phyloP scores from a whole-genome alignment of 805 yeast genomes.

The Blastobotrys robertii region DNA sequence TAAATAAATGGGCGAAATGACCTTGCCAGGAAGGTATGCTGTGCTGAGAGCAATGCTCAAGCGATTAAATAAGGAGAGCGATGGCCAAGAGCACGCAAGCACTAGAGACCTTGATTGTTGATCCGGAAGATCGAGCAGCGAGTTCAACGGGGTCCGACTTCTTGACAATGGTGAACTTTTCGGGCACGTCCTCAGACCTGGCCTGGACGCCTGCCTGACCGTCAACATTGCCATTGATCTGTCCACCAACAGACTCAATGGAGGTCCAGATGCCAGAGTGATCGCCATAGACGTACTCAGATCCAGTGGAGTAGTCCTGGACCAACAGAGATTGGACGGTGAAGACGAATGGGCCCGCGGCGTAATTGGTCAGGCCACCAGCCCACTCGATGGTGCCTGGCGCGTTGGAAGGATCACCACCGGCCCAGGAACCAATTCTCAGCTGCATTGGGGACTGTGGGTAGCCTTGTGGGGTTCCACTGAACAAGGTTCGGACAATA shows the following conservation, averaged over 20 bases:
- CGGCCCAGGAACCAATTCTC: slow-evolving; percentile 45
- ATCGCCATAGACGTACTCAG: slow-evolving; percentile 33
- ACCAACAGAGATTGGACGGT: slow-evolving; percentile 48
- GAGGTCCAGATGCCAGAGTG: slow-evolving; percentile 32
- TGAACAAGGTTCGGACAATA: slow-evolving; percentile 50
- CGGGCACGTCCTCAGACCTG: not conserved
- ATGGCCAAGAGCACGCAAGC: too few relatives aligned
- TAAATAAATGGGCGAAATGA: too few relatives aligned
- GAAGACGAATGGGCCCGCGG: slow-evolving; percentile 45
- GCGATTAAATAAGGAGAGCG: too few relatives aligned
- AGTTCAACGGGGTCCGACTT: not conserved
- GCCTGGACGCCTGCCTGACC: slow-evolving; percentile 1
- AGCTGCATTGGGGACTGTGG: slow-evolving; percentile 85
- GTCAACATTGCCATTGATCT: slow-evolving; percentile 44
- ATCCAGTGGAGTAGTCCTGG: slow-evolving; percentile 45
- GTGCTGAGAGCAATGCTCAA: too few relatives aligned
- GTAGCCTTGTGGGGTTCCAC: slow-evolving; percentile 53
- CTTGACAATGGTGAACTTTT: too few relatives aligned
- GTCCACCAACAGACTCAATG: slow-evolving; percentile 34
- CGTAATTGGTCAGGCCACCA: slow-evolving; percentile 49
- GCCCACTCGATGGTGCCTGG: slow-evolving; percentile 67
- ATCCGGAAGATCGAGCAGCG: not conserved
- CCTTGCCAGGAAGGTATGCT: too few relatives aligned
- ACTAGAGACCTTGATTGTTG: too few relatives aligned
- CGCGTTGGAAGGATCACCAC: slow-evolving; percentile 37